Base-by-base conservation (phyloP, 345 rosid genomes). In the Citrus reticulata region DNA sequence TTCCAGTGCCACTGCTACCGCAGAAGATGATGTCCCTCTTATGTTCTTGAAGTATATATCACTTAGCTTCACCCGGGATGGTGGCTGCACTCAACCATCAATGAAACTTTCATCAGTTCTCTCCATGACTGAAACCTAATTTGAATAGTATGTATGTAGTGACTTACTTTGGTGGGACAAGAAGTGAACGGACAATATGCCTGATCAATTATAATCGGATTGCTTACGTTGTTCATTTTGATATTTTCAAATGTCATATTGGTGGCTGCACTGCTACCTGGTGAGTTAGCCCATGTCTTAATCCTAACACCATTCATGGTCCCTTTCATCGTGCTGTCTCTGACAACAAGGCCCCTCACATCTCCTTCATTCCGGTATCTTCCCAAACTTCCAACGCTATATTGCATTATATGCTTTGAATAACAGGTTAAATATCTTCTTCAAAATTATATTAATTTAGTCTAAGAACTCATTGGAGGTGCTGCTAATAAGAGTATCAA, bases 251-350 rank as follows among this genome's bases (percentile, higher is more conserved):
- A 88, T 27, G 88, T 87, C 88, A 91, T 87, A 70, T 90, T 87
- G 39, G 90, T 85, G n/a, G 92, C 95, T 20, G 85, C 63, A 57
- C 91, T 87, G 79, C 81, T 70, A 60, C 88, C 86, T 3, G 87
- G 89, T 39, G 91, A 92, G 67, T 87, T 65, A 9, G 91, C 88
- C 93, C 92, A 88, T 6, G 92, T 92, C 83, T 89, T 92, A 80
- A 89, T 91, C 84, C 93, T 81, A 55, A 88, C 82, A 51, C 93
- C 92, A 67, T 89, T 85, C 4, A 78, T 69, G 0, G 93, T 87
- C 68, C 88, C 80, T 32, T 60, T 84, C 76, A 90, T 82, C 25
- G 70, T 86, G 81, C 90, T 82, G 69, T 90, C 89, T 82, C 66
- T 88, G 9, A 92, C 90, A 34, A 85, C 82, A 0, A 91, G 77